Conservation (phyloP, 257 asterid species). For the Lavandula angustifolia region DNA sequence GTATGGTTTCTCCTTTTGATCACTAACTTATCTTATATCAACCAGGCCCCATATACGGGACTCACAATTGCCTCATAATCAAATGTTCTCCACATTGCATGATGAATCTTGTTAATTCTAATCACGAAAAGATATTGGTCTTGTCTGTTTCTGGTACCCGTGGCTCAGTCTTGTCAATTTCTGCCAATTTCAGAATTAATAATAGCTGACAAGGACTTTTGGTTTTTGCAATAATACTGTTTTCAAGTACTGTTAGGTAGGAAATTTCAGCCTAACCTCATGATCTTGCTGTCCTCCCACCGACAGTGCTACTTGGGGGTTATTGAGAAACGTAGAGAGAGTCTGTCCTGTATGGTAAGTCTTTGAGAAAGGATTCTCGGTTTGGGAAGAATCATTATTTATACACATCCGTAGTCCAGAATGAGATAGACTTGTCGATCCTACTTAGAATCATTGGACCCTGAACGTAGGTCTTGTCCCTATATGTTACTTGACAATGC, state of each 20-base stretch:
- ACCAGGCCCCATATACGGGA: slow-evolving; percentile 28
- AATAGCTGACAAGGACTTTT: slow-evolving; percentile 32
- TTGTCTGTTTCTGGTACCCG: slow-evolving; percentile 38
- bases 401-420: slow-evolving; percentile 25
- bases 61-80: slow-evolving; percentile 16
- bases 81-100: slow-evolving; percentile 12
- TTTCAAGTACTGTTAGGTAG: slow-evolving; percentile 25
- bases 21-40: slow-evolving; percentile 24
- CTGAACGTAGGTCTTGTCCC: slow-evolving; percentile 21
- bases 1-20: slow-evolving; percentile 25
- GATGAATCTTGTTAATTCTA: slow-evolving; percentile 23
- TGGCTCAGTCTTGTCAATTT: slow-evolving; percentile 46
- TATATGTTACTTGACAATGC: slow-evolving; percentile 1
- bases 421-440: slow-evolving; percentile 1
- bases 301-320: slow-evolving; percentile 53
- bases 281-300: slow-evolving; percentile 42
- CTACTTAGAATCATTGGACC: slow-evolving; percentile 13
- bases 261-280: slow-evolving; percentile 33
- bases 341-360: slow-evolving; percentile 26
- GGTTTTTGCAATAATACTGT: slow-evolving; percentile 40
- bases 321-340: slow-evolving; percentile 19
- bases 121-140: slow-evolving; percentile 33
- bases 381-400: slow-evolving; percentile 12
- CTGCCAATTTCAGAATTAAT: slow-evolving; percentile 34
- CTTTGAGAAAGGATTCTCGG: slow-evolving; percentile 17